Base-by-base conservation (phyloP, 192 early-diverging fungal genomes). In the Funneliformis geosporum region DNA sequence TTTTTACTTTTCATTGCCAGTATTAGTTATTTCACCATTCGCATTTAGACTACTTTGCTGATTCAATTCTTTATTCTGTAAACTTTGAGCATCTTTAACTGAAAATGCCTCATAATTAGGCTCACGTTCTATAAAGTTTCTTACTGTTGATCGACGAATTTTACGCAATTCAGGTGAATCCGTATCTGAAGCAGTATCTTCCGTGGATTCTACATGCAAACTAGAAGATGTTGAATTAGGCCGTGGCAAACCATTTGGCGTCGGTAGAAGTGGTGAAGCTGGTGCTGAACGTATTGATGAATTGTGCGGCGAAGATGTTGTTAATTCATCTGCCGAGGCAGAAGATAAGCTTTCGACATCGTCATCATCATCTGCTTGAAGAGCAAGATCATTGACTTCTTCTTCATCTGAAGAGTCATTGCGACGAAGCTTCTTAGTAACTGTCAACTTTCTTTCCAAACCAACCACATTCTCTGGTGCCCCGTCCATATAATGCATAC, bases 401-500 rank as follows among this genome's bases (percentile, higher is more conserved):
- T 86, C 85, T 21, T 86, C 85, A 33, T 85, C 82, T 42, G 80
- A 80, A 39, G 75, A 75, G 11, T 83, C 60, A 40, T 76, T 65
- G 0, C 50, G 50, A 2, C 16, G 14, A 21, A 55, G 18, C 16
- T 14, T 55, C 18, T 55, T 55, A 55, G 50, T 7, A 55, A 18
- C 83, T 62, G 84, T 82, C 28, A 83, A 44, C 60, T 79, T 78
- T 55, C 79, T 78, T 76, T 86, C 85, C 46, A 86, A 66, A 10
- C 80, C 83, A 12, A 84, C 85, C 43, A 86, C 83, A 18, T 75
- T 76, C n/a, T 81, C 69, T 4, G 85, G 85, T 14, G 82, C 85
- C n/a, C 78, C 76, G 66, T 86, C 83, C 71, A 86, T 84, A 55
- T 83, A 86, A 74, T 83, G 76, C 27, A 86, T 78, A 80, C 85